Percentiles rank a stretch among this genome's conserved stretches.
phyloP scores from a whole-genome alignment of 495 filamentous ascomycete species.

The Penicillium paradoxum region DNA sequence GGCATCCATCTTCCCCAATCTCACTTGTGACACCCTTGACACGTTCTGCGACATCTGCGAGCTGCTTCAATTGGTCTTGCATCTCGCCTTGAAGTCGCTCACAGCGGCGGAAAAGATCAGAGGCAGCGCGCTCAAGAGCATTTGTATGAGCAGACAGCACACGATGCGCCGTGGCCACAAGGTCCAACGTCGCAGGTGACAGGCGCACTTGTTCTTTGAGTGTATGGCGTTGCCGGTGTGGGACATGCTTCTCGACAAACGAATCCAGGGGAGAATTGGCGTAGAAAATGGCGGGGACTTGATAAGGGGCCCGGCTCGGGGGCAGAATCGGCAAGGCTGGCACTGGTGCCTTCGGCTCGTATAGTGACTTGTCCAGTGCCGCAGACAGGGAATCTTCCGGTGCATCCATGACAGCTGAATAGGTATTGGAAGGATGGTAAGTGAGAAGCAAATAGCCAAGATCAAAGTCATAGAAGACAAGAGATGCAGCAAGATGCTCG shows the following conservation, averaged over 20 bases:
- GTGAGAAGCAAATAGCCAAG: slow-evolving; percentile 78
- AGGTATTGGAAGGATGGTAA: slow-evolving; percentile 54
- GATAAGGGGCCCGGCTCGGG: slow-evolving; percentile 60
- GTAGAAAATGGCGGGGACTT: slow-evolving; percentile 62
- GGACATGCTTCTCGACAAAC: slow-evolving; percentile 57
- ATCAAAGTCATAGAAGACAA: slow-evolving; percentile 67
- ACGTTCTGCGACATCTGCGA: slow-evolving; percentile 59
- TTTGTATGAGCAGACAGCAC: slow-evolving; percentile 70
- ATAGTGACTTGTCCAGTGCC: slow-evolving; percentile 27
- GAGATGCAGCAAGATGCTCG: slow-evolving; percentile 51
- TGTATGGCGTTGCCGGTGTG: slow-evolving; percentile 54
- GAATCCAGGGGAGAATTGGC: slow-evolving; percentile 51
- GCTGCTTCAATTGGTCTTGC: slow-evolving; percentile 61
- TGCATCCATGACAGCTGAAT: slow-evolving; percentile 62
- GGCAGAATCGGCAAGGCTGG: slow-evolving; percentile 22
- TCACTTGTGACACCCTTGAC: slow-evolving; percentile 64
- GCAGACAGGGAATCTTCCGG: slow-evolving; percentile 43
- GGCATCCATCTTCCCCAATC: slow-evolving; percentile 45
- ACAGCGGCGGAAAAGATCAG: slow-evolving; percentile 77
- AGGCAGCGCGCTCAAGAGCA: slow-evolving; percentile 63
- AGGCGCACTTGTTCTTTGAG: slow-evolving; percentile 69
- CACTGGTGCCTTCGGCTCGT: slow-evolving; percentile 21
- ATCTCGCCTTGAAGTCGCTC: slow-evolving; percentile 69
- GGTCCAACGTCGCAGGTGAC: slow-evolving; percentile 66
- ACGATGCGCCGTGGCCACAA: slow-evolving; percentile 73